Evolutionary conservation across 345 rosid genomes (phyloP).

Genomic region (Rhodomyrtus tomentosa): DNA sequence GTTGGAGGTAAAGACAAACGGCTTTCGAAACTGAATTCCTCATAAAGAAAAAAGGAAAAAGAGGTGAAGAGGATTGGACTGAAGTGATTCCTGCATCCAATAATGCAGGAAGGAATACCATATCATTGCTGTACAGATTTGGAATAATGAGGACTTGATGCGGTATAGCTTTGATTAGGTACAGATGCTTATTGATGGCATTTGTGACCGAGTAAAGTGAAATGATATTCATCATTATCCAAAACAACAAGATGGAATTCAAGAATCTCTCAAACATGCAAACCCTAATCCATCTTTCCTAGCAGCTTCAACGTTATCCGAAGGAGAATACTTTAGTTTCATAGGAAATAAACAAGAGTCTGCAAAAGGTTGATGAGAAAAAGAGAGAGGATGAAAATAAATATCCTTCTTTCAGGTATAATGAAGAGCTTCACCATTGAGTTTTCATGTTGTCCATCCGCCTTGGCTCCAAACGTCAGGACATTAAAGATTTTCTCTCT

Average conservation of each 20-base stretch:
- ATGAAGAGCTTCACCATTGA: conserved; percentile 12
- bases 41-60: neutral
- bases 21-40: neutral
- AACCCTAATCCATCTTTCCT: neutral
- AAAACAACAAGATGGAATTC: neutral
- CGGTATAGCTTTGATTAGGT: neutral
- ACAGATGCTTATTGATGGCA: neutral
- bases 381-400: neutral
- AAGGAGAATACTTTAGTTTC: neutral
- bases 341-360: neutral
- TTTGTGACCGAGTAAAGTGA: neutral
- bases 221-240: neutral
- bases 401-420: neutral
- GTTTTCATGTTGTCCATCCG: conserved; percentile 15
- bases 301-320: neutral
- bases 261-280: neutral
- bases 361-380: neutral
- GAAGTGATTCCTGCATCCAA: neutral
- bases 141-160: neutral
- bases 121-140: neutral
- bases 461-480: conserved; percentile 18
- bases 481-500: conserved; percentile 31
- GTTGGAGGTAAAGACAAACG: neutral
- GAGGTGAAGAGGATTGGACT: neutral
- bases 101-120: neutral